Base-by-base conservation (phyloP, 495 filamentous ascomycete species). In the Aspergillus coremiiformis region DNA sequence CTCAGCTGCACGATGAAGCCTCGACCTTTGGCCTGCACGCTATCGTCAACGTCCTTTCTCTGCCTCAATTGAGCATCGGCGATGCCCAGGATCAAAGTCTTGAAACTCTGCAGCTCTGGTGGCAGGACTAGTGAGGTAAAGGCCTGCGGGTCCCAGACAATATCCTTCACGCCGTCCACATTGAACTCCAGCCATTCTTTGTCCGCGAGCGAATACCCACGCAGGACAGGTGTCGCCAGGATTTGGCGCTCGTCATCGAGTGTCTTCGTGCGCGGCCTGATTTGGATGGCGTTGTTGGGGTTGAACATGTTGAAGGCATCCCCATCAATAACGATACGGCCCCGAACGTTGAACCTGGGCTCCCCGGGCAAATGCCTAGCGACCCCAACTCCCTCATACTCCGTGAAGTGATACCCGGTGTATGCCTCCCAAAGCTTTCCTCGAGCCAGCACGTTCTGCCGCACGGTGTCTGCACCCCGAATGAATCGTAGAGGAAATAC, bases 331-430 rank as follows among this genome's bases (percentile, higher is more conserved):
- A 84, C 75, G 33, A 83, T 71, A 14, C 79, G 73, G 44, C 74
- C 71, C 42, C 77, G 74, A 51, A 84, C 67, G 44, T 70, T 70
- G 53, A 73, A 77, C 30, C 74, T 71, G 50, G 71, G 61, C 37
- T 72, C 55, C 2, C 68, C 41, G 17, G 58, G 41, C 14, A 54
- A 43, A 29, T 56, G 32, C 3, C 60, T 55, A 14, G 57, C 67
- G 57, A 71, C 66, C 5, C 65, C 73, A 35, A 75, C 56, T 19
- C 81, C 84, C 19, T 75, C 65, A 58, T 85, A 86, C 7, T 71
- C 62, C 56, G 78, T 82, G 69, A 84, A 85, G 55, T 83, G 77
- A 37, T 77, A 78, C 0, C 84, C 83, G 30, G 73, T 72, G n/a
- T 82, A 71, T 33, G 64, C 57, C 52, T 80, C 72, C 53, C 80